Evolutionary conservation across 768 basidiomycete species (phyloP).

Genomic region (Lactarius akahatsu): DNA sequence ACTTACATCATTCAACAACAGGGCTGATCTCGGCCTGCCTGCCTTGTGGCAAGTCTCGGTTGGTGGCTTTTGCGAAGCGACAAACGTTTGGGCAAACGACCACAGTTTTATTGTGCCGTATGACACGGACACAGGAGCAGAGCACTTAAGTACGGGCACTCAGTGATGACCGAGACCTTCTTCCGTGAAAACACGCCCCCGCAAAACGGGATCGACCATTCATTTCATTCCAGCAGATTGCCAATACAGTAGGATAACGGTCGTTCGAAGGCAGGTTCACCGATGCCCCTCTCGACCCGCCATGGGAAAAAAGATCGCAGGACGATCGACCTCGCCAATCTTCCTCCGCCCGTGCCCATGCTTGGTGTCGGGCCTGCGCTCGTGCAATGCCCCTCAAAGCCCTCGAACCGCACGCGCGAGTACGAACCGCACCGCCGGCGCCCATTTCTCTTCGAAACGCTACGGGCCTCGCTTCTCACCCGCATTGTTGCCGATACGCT

Average conservation of each 20-base stretch:
- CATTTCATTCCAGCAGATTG: background rate
- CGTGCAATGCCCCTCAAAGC: background rate
- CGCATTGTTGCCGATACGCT: slow-evolving; percentile 27
- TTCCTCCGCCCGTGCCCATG: background rate
- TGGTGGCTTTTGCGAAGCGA: background rate
- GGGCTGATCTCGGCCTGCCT: background rate
- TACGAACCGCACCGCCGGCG: slow-evolving; percentile 1
- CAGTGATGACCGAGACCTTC: background rate
- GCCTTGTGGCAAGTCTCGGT: too few species aligned
- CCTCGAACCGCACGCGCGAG: slow-evolving; percentile 2
- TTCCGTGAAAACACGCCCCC: background rate
- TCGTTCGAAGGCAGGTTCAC: background rate
- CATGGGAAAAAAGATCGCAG: slow-evolving; percentile 3
- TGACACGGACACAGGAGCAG: background rate
- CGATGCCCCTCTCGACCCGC: slow-evolving; percentile 5
- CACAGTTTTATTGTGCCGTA: background rate
- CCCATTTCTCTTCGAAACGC: slow-evolving; percentile 21
- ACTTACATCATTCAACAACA: background rate
- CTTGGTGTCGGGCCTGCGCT: background rate
- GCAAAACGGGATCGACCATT: background rate
- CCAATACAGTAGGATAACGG: too few species aligned
- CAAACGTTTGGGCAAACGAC: background rate
- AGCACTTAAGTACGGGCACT: background rate
- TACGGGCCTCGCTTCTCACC: slow-evolving; percentile 10
- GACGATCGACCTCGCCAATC: slow-evolving; percentile 15